Evolutionary conservation across 805 yeast genomes (phyloP).

Genomic region (Candida tibetensis): DNA sequence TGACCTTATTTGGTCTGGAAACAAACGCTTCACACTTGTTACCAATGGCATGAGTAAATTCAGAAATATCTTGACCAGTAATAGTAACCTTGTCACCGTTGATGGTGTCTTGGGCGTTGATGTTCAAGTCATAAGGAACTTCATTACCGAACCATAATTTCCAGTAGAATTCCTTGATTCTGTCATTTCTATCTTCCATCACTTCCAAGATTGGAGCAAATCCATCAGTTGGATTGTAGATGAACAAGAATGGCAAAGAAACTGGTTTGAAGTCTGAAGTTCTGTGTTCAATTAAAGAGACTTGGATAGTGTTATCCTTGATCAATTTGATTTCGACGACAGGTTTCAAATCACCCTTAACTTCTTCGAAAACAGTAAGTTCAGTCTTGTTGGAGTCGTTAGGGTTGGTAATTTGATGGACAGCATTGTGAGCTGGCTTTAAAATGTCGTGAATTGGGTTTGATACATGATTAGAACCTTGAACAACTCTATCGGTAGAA

Average conservation of each 20-base stretch:
- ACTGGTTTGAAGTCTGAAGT: constrained; percentile 74
- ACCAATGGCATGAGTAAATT: constrained; percentile 95
- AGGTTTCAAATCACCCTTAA: constrained; percentile 66
- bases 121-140: constrained; percentile 60
- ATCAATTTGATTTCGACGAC: constrained; percentile 61
- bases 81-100: constrained; percentile 67
- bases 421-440: constrained; percentile 62
- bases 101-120: constrained; percentile 69
- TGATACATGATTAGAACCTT: constrained; percentile 72
- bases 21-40: constrained; percentile 96
- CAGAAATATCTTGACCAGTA: constrained; percentile 74
- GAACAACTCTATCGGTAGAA: constrained; percentile 75
- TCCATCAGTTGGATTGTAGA: constrained; percentile 82
- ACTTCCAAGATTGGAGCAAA: constrained; percentile 92
- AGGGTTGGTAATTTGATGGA: constrained; percentile 55
- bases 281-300: constrained; percentile 83
- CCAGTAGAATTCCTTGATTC: constrained; percentile 98
- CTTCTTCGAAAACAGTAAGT: constrained; percentile 64
- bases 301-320: constrained; percentile 53
- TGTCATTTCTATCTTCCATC: constrained; percentile 83
- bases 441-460: constrained; percentile 82
- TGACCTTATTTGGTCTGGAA: constrained; percentile 76
- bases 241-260: constrained; percentile 73
- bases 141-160: constrained; percentile 83
- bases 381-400: constrained; percentile 53